Evolutionary conservation across 2,329 filamentous ascomycete genomes (phyloP).

Genomic region (Aureobasidium sp.): DNA sequence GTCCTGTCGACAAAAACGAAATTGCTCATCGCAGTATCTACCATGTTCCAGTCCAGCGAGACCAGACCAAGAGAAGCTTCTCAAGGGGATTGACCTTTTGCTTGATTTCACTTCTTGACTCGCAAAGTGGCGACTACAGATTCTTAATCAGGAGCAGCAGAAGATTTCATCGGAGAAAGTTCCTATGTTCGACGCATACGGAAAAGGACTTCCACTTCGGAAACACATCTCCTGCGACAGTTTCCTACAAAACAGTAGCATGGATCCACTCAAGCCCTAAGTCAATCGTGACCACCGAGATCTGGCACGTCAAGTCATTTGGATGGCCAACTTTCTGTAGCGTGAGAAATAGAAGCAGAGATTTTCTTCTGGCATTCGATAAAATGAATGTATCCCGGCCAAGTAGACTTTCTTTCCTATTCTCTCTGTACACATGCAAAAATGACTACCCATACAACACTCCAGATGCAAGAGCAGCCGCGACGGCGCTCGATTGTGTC

Average conservation of each 20-base stretch:
- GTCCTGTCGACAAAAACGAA: no score
- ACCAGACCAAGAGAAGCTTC: no score
- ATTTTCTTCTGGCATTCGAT: neutral
- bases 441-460: neutral
- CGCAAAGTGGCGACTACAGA: neutral
- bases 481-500: neutral
- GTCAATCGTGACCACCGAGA: neutral
- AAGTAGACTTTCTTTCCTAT: neutral
- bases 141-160: neutral
- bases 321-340: neutral
- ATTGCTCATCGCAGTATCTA: no score
- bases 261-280: neutral
- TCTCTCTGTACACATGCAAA: neutral
- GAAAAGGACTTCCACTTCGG: neutral
- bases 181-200: neutral
- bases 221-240: slow-evolving; percentile 1
- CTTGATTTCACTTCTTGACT: no score
- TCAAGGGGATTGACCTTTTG: no score
- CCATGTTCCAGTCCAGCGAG: no score
- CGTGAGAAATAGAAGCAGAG: neutral
- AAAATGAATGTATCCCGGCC: neutral
- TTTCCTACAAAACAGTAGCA: neutral
- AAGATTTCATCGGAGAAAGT: neutral
- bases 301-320: neutral
- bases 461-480: neutral